Base-by-base conservation (phyloP, 2,329 filamentous ascomycete genomes). In the Sarocladium strictum region DNA sequence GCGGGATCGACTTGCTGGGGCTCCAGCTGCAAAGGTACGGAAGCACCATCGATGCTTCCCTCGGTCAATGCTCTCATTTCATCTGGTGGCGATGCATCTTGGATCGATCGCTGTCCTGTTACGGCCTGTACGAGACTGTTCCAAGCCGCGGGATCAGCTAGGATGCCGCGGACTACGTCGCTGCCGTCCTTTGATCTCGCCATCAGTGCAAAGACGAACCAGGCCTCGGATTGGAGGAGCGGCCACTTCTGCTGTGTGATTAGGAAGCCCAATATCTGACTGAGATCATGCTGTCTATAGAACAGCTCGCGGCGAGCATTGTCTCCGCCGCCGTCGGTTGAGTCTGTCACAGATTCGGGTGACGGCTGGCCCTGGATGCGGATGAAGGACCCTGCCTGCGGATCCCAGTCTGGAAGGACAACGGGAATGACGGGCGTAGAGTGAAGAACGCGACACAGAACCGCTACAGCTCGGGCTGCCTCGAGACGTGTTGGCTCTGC, bases 181-280 rank as follows among this genome's bases (percentile, higher is more conserved):
- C 78, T 76, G 7, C 81, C 80, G 33, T 79, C 75, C 1, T 62
- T 55, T 1, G 76, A 75, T 26, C 80, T 74, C 38, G 76, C 75
- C 74, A 85, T 80, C 32, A 86, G 73, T 2, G 83, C 83, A 53
- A 84, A 73, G 5, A 83, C 76, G 58, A 86, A 85, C 76, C 82
- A 81, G 2, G 77, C 74, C 62, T 86, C 83, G 37, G 80, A 83
- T 17, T 79, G 74, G 2, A 86, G 69, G 2, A 77, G 72, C 0
- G 81, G 79, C 73, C 81, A 86, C 58, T 81, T 83, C 2, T 66
- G 68, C 61, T 86, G 83, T 2, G 71, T 75, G 23, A 83, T 69
- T 24, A 86, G 73, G 59, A 76, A 80, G 1, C 72, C 63, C 6
- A 86, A 69, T 0, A 75, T 68, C 7, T 67, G 62, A 14, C 66